Conservation (phyloP, 257 asterid genomes). For the Solanum sejunctum region DNA sequence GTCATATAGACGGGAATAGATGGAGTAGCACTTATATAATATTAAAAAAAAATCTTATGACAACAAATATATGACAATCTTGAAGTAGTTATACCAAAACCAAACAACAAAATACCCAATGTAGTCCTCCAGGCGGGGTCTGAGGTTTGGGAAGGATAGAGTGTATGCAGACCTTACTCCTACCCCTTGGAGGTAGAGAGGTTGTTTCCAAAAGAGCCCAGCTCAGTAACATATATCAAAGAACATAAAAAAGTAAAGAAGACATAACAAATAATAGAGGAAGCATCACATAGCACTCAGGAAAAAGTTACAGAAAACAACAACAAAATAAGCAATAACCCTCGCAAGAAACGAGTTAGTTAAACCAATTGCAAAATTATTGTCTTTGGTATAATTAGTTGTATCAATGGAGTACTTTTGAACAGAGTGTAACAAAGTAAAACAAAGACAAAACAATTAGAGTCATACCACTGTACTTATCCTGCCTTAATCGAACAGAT, state of each 20-base stretch:
- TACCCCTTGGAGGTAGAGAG: neutral
- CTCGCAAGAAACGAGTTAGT: neutral
- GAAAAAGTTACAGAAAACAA: neutral
- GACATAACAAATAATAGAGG: neutral
- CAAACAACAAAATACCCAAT: fast-evolving
- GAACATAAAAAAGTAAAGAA: neutral
- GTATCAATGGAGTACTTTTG: neutral
- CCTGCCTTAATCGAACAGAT: constrained; percentile 65
- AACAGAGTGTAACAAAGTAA: neutral
- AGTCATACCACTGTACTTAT: constrained; percentile 69
- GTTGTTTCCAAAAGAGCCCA: neutral
- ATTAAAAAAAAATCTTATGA: neutral
- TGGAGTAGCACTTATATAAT: neutral
- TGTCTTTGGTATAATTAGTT: neutral
- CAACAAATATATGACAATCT: neutral
- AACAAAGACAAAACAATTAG: neutral
- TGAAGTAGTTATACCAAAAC: neutral
- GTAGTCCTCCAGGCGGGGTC: neutral
- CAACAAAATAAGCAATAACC: neutral
- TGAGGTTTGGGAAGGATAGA: neutral
- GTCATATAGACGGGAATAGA: neutral
- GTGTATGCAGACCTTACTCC: neutral
- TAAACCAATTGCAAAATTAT: neutral
- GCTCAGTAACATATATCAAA: neutral
- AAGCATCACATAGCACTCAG: neutral